Base-by-base conservation (phyloP, 352 stramenopile species). In the Halophytophthora batemanensis region DNA sequence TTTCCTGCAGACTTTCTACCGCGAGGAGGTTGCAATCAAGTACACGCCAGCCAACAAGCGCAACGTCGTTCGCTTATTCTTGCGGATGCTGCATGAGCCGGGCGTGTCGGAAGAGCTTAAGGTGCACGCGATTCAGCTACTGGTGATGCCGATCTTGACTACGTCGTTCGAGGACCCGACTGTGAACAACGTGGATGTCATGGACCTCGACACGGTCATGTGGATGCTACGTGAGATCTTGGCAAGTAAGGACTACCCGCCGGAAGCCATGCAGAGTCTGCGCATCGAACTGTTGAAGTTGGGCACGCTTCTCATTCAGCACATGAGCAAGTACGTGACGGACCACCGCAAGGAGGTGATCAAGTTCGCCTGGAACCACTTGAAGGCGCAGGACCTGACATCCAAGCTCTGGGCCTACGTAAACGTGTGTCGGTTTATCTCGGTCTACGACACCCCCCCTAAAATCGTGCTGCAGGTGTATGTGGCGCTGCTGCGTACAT, bases 391-490 rank as follows among this genome's bases (percentile, higher is more conserved):
- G 17, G 91, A 98, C 63, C 54, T 94, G 31, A 95, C 78, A 12
- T 98, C 90, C 7, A 99, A 99, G 66, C 82, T 98, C 33, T 98
- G 95, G 89, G 95, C 95, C 33, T 99, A 99, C 60, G 81, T 99
- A 46, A 98, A 98, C 60, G 84, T 99, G 0, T 98, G 95, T 44
- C 83, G 87, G 10, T 98, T 99, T 68, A 98, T 99, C 38, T 88
- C 88, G 14, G 84, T 93, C 2, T 99, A 98, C 64, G 89, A 98
- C 43, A 98, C 96, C 18, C 94, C 96, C 21, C 71, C 90, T 5
- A 98, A 98, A 68, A 97, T 99, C 50, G 94, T 98, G 51, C 66
- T 99, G 18, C 95, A 99, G 82, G 93, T 98, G 37, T 98, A 97
- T 66, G 90, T 95, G 31, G 94, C 94, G 42, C 71, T 99, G 19